Base-by-base conservation (phyloP, 75 land plant species). In the Pinus albicaulis region DNA sequence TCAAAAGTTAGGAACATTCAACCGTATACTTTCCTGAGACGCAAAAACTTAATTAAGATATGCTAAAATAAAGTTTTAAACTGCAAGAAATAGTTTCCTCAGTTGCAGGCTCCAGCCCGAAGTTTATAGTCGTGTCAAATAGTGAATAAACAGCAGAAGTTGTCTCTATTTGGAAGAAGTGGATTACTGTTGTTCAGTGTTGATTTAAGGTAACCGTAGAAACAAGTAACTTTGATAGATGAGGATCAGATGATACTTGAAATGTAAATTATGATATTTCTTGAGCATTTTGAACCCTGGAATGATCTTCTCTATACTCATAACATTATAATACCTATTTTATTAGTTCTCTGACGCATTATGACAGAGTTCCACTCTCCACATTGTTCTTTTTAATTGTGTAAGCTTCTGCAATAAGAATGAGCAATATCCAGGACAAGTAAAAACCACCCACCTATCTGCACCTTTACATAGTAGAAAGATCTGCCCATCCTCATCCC, bases 401-500 rank as follows among this genome's bases (percentile, higher is more conserved):
- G 48, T 68, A 68, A 68, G 16, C 52, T 38, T 68, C 41, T 68
- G 48, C 52, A 68, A 68, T 20, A 23, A 17, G 41, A n/a, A 68
- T n/a, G 23, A 68, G 71, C 71, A 68, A 8, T 17, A 36, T 48
- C 36, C 14, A 25, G 58, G 31, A 55, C 16, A 17, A 73, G 63
- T n/a, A 61, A n/a, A 61, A 59, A 26, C 34, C 5, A 28, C 76
- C 57, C 36, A 95, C 98, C 93, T 90, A 77, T 95, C 98, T 22
- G 98, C 98, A 62, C 98, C 98, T 82, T 95, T 95, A 85, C 94
- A 95, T 13, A 95, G 82, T 11, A 95, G 80, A 62, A 91, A 71
- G 34, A 95, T 82, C 64, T 89, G 89, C 23, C 88, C 92, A 56
- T 83, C 76, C 57, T 88, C 89, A 65, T 91, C 86, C 53, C 73